Evolutionary conservation across 495 filamentous ascomycete genomes (phyloP).

Genomic region (Melanomma pulvis-pyrius): DNA sequence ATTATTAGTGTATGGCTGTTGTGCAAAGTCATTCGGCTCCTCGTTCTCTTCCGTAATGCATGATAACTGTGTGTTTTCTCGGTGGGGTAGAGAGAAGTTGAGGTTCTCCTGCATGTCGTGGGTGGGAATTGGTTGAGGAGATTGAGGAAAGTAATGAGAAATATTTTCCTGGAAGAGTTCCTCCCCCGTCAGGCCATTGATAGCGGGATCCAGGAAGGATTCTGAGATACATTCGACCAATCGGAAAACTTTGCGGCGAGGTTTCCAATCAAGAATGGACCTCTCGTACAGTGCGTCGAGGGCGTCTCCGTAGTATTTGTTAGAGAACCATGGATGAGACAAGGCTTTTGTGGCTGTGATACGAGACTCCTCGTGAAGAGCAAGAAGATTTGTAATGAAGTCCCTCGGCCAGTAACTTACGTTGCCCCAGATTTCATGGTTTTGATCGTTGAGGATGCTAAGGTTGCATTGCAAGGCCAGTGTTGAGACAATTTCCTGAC

Average conservation of each 20-base stretch:
- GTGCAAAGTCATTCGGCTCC: not conserved
- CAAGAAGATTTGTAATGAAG: constrained; percentile 59
- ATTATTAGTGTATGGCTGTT: not conserved
- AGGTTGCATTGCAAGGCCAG: constrained; percentile 43
- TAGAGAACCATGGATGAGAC: constrained; percentile 63
- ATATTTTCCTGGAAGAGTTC: constrained; percentile 13
- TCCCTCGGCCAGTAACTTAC: constrained; percentile 52
- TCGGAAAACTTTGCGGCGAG: constrained; percentile 29
- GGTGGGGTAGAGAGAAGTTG: not conserved
- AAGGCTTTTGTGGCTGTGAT: constrained; percentile 60
- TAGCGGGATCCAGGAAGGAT: not conserved
- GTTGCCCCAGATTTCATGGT: constrained; percentile 43
- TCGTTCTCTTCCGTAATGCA: constrained; percentile 1
- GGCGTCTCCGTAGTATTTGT: constrained; percentile 43
- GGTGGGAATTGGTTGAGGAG: not conserved
- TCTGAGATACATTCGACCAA: constrained; percentile 36
- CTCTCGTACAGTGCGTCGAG: constrained; percentile 54
- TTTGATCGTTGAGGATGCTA: constrained; percentile 42
- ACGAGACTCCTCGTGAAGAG: constrained; percentile 54
- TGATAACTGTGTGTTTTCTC: not conserved
- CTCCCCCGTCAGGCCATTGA: not conserved
- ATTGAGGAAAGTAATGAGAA: constrained; percentile 11
- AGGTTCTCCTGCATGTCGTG: not conserved
- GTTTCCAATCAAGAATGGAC: constrained; percentile 54
- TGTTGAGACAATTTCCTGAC: constrained; percentile 32